These are phyloP conservation scores for Sporisorium iseilematis-ciliati DNA, from an alignment of 1,284 basidiomycete genomes.

Conservation along the genomic window DNA sequence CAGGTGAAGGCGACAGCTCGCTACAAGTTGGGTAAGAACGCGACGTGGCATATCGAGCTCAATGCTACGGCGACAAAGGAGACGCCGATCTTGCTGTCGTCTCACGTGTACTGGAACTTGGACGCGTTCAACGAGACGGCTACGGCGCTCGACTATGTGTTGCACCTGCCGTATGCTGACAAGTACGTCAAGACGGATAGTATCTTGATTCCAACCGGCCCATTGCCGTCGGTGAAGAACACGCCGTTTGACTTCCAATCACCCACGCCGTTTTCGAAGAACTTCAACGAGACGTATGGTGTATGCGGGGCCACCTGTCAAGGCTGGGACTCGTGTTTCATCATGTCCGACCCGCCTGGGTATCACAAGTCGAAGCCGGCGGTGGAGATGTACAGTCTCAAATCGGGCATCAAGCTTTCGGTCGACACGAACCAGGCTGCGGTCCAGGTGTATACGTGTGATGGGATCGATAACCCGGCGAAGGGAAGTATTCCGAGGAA, in stretches of 20 bases:
- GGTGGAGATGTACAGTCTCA: constrained; percentile 57
- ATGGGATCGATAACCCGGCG: constrained; percentile 41
- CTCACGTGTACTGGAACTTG: constrained; percentile 67
- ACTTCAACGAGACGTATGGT: constrained; percentile 57
- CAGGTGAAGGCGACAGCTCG: constrained; percentile 38
- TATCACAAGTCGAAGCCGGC: constrained; percentile 37
- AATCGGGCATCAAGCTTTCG: constrained; percentile 58
- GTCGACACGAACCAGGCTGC: constrained; percentile 57
- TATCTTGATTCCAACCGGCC: constrained; percentile 62
- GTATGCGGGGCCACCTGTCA: constrained; percentile 57
- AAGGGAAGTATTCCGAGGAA: constrained; percentile 62
- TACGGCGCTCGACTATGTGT: constrained; percentile 53
- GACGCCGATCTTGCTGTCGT: constrained; percentile 66
- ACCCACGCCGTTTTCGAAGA: constrained; percentile 43
- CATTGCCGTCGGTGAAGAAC: constrained; percentile 37
- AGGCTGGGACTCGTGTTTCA: constrained; percentile 64
- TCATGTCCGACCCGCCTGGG: constrained; percentile 59
- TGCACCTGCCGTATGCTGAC: constrained; percentile 60
- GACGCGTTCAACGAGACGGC: constrained; percentile 52
- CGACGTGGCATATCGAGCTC: constrained; percentile 54
- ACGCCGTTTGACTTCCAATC: constrained; percentile 59
- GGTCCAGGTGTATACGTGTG: constrained; percentile 62
- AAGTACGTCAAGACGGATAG: constrained; percentile 55
- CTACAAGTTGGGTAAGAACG: constrained; percentile 49
- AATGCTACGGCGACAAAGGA: constrained; percentile 45